A percentile compares a stretch with the other conserved stretches of the same genome.
phyloP scores from a whole-genome alignment of 345 rosid species.

The Xanthoceras sorbifolium region DNA sequence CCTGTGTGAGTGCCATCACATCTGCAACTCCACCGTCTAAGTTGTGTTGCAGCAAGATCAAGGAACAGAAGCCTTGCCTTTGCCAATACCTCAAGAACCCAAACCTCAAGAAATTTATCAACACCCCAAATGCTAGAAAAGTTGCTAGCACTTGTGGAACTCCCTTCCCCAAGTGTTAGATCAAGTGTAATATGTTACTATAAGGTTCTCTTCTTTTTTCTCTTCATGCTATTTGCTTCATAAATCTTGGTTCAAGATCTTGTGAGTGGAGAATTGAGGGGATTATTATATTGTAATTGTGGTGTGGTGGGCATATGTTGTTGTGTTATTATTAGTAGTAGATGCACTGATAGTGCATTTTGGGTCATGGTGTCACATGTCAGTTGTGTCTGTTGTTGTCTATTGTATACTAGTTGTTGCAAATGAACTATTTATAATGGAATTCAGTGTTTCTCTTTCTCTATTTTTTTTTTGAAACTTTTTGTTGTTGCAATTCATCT shows the following conservation, averaged over 20 bases:
- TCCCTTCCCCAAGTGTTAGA: conserved; percentile 84
- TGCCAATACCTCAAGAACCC: conserved; percentile 86
- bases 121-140: conserved; percentile 85
- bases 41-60: conserved; percentile 75
- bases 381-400: conserved; percentile 24
- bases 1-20: conserved; percentile 79
- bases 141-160: conserved; percentile 85
- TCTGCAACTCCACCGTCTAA: conserved; percentile 65
- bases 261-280: neutral
- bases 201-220: conserved; percentile 2
- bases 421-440: conserved; percentile 20
- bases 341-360: conserved; percentile 20
- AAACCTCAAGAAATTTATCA: conserved; percentile 60
- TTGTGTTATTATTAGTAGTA: conserved; percentile 8
- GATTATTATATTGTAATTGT: conserved; percentile 5
- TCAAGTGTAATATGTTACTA: neutral
- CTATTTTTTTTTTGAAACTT: neutral
- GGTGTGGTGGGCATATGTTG: conserved; percentile 17
- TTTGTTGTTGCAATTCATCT: neutral
- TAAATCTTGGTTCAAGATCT: too few relatives aligned
- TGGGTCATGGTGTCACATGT: conserved; percentile 31
- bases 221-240: conserved; percentile 15
- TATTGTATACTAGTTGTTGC: conserved; percentile 18
- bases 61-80: conserved; percentile 86
- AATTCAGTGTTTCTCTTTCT: conserved; percentile 14